phyloP scores from a whole-genome alignment of 768 basidiomycete genomes.

The Candolleomyces aberdarensis region DNA sequence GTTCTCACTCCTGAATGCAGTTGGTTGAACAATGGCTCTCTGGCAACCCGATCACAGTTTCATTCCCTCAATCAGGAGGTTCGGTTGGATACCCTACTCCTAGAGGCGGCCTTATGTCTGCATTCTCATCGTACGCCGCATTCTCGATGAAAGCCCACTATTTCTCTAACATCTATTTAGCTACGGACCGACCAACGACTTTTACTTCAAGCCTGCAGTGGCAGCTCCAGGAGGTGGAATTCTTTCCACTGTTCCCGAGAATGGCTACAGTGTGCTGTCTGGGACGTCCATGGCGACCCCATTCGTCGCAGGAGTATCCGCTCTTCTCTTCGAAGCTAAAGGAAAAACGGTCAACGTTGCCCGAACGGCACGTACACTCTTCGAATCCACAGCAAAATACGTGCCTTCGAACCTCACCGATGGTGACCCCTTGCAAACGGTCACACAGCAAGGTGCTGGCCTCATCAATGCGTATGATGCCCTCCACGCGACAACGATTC shows the following conservation, averaged over 20 bases:
- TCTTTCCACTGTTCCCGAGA: conserved; percentile 39
- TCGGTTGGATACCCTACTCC: conserved; percentile 43
- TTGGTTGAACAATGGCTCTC: conserved; percentile 47
- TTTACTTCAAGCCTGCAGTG: conserved; percentile 49
- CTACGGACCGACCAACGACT: conserved; percentile 59
- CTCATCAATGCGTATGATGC: conserved; percentile 58
- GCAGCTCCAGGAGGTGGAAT: conserved; percentile 50
- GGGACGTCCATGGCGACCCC: conserved; percentile 42
- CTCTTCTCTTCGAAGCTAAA: conserved; percentile 35
- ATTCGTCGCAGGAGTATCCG: conserved; percentile 39
- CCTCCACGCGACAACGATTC: conserved; percentile 45
- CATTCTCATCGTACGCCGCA: conserved; percentile 36
- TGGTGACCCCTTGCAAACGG: conserved; percentile 47
- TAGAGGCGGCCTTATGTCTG: conserved; percentile 53
- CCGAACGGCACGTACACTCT: conserved; percentile 32
- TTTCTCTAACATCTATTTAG: conserved; percentile 15
- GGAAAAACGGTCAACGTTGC: conserved; percentile 27
- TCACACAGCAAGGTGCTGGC: conserved; percentile 53
- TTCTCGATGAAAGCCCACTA: neutral
- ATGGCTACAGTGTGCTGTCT: conserved; percentile 33
- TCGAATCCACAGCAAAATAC: conserved; percentile 46
- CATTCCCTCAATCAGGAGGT: conserved; percentile 46
- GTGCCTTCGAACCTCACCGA: conserved; percentile 45
- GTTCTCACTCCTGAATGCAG: conserved; percentile 22
- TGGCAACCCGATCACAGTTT: conserved; percentile 36